Conservation (phyloP, 129 eudicot genomes). For the Arctium minus region DNA sequence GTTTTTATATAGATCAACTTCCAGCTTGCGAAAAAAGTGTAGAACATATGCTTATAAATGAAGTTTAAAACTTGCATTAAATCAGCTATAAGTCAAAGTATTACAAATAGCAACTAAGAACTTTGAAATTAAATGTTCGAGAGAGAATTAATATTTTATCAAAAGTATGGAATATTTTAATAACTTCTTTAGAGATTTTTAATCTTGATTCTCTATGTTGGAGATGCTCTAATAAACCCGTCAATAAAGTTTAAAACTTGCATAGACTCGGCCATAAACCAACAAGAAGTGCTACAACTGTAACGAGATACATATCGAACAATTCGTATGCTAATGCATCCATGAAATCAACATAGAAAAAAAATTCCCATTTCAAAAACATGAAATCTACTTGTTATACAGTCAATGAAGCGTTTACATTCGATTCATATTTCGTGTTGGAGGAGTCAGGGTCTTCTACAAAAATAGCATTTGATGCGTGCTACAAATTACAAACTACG, state of each 20-base stretch:
- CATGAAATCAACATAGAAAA: not conserved
- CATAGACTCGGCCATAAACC: not conserved
- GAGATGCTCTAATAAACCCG: no score
- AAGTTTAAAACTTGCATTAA: not conserved
- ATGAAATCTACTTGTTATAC: not conserved
- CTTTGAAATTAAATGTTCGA: no score
- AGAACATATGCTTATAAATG: not conserved
- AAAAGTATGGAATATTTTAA: no score
- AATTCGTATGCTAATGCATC: not conserved
- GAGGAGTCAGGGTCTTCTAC: not conserved
- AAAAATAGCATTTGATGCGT: slow-evolving; percentile 4
- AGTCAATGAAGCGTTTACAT: not conserved
- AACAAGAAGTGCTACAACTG: not conserved
- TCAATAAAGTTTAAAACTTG: not conserved
- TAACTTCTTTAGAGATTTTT: no score
- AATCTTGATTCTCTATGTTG: no score
- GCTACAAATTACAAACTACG: not conserved
- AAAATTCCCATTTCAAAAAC: not conserved
- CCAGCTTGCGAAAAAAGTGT: no score
- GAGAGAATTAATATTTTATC: no score
- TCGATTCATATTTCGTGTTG: not conserved
- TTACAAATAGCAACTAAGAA: no score
- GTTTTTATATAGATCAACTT: no score
- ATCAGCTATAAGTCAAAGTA: no score
- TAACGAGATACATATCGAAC: not conserved